Percentiles rank a stretch among this genome's conserved stretches.
These are phyloP conservation scores for Ceratobasidium sp. DNA, from an alignment of 1,284 basidiomycete genomes.

Conservation along the genomic window DNA sequence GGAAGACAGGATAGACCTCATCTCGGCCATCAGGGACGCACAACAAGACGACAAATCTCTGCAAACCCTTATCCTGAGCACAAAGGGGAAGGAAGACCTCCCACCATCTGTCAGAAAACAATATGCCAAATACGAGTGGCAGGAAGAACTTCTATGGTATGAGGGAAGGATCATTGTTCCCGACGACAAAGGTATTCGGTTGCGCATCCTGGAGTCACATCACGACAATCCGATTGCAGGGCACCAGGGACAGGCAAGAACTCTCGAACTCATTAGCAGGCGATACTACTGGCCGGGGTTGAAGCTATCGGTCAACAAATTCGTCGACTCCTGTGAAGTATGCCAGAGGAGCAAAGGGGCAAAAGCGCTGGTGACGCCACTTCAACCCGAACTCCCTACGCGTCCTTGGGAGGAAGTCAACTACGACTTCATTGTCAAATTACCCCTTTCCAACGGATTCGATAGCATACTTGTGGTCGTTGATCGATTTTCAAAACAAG, in stretches of 20 bases:
- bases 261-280: background rate
- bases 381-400: conserved; percentile 49
- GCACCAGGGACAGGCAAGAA: background rate
- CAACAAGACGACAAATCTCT: background rate
- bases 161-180: background rate
- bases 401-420: conserved; percentile 48
- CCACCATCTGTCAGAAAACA: conserved; percentile 4
- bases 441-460: conserved; percentile 47
- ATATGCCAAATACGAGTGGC: conserved; percentile 56
- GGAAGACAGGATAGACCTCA: conserved; percentile 36
- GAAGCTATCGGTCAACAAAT: conserved; percentile 44
- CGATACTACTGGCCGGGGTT: conserved; percentile 49
- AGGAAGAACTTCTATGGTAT: conserved; percentile 45
- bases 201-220: background rate
- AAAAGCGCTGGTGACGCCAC: background rate
- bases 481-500: conserved; percentile 50
- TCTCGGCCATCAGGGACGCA: background rate
- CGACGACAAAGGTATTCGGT: background rate
- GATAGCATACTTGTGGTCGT: conserved; percentile 51
- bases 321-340: conserved; percentile 50
- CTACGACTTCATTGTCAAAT: conserved; percentile 48
- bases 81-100: background rate
- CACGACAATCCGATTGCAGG: background rate
- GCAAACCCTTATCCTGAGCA: background rate
- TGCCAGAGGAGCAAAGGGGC: conserved; percentile 39